A percentile compares a stretch with the other conserved stretches of the same genome.
Conservation (phyloP, 2,329 filamentous ascomycete species). For the Byssothecium circinans region DNA sequence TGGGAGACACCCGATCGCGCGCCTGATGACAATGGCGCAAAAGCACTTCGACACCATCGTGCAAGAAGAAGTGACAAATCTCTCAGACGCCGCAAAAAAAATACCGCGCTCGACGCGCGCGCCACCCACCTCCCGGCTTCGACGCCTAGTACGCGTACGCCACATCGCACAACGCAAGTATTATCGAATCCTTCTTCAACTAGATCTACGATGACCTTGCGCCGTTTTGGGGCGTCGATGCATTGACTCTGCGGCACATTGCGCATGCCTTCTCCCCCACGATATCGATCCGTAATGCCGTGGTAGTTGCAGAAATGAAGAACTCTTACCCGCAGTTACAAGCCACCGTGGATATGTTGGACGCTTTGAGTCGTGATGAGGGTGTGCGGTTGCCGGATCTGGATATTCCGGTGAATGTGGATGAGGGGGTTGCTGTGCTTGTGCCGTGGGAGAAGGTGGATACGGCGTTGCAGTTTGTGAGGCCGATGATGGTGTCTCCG, state of each 20-base stretch:
- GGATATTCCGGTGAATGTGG: constrained; percentile 51
- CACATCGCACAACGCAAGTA: constrained; percentile 42
- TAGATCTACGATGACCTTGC: constrained; percentile 54
- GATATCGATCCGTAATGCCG: constrained; percentile 47
- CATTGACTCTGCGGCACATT: constrained; percentile 45
- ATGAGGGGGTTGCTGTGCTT: constrained; percentile 52
- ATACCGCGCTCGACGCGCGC: constrained; percentile 48
- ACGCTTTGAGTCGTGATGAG: constrained; percentile 41
- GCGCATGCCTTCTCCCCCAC: constrained; percentile 41
- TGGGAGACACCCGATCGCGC: constrained; percentile 41
- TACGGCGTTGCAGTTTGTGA: constrained; percentile 36
- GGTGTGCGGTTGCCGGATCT: constrained; percentile 50
- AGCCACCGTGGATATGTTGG: constrained; percentile 46
- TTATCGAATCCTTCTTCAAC: constrained; percentile 56
- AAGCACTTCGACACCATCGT: constrained; percentile 31
- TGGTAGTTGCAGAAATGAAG: constrained; percentile 31
- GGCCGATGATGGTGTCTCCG: constrained; percentile 25
- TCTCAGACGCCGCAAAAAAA: constrained; percentile 46
- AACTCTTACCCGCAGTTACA: constrained; percentile 37
- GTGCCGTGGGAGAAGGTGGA: constrained; percentile 52
- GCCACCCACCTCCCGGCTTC: constrained; percentile 55
- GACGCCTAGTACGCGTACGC: constrained; percentile 53
- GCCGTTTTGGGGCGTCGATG: constrained; percentile 53
- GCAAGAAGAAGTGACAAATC: constrained; percentile 38
- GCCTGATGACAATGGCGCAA: constrained; percentile 39